Conservation (phyloP, 2,329 filamentous ascomycete species). For the Ophiostoma quercus region DNA sequence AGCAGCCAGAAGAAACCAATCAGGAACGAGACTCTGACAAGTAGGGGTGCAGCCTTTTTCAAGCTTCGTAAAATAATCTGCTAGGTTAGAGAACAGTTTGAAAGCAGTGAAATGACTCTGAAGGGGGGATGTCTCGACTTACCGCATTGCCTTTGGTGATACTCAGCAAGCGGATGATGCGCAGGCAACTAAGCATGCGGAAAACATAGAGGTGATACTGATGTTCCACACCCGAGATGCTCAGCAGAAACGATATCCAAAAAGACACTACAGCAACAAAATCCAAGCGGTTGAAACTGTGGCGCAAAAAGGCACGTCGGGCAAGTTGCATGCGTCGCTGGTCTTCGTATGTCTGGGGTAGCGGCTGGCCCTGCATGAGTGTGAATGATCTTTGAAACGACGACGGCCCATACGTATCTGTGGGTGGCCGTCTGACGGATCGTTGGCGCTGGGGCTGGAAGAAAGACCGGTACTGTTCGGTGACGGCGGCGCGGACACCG, state of each 20-base stretch:
- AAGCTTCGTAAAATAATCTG: slow-evolving; percentile 85
- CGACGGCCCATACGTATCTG: slow-evolving; percentile 47
- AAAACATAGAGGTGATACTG: slow-evolving; percentile 77
- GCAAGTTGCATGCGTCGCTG: slow-evolving; percentile 82
- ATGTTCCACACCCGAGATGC: slow-evolving; percentile 63
- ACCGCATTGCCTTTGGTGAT: slow-evolving; percentile 90
- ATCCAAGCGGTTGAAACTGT: slow-evolving; percentile 93
- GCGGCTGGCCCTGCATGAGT: slow-evolving; percentile 59
- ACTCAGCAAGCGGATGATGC: slow-evolving; percentile 83
- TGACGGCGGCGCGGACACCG: slow-evolving; percentile 67
- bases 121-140: slow-evolving; percentile 34
- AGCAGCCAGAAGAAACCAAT: slow-evolving; percentile 97
- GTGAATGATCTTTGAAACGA: slow-evolving; percentile 75
- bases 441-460: slow-evolving; percentile 76
- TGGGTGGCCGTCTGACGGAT: slow-evolving; percentile 52
- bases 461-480: slow-evolving; percentile 69
- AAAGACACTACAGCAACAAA: slow-evolving; percentile 92
- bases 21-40: slow-evolving; percentile 89
- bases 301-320: slow-evolving; percentile 83
- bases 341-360: slow-evolving; percentile 61
- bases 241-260: slow-evolving; percentile 81
- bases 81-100: not conserved
- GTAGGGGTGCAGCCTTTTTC: slow-evolving; percentile 87
- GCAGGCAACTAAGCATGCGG: slow-evolving; percentile 91
- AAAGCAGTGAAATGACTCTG: not conserved